Evolutionary conservation across 257 asterid genomes (phyloP).

Genomic region (Nicotiana tomentosiformis): DNA sequence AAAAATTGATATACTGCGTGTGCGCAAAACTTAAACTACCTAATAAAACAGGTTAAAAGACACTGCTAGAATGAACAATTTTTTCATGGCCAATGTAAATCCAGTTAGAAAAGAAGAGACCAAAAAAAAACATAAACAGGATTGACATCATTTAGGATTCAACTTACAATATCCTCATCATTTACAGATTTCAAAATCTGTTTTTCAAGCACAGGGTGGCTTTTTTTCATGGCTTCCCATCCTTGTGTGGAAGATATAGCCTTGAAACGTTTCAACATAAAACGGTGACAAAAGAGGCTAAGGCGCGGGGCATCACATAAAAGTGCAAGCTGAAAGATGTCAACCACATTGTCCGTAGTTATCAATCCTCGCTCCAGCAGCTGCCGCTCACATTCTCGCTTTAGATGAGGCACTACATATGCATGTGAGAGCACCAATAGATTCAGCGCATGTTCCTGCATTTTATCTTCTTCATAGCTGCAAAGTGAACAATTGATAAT

Average conservation of each 20-base stretch:
- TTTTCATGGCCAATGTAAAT: no score
- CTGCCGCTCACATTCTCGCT: constrained; percentile 48
- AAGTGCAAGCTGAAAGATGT: constrained; percentile 71
- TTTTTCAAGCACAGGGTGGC: constrained; percentile 69
- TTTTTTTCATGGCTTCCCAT: constrained; percentile 72
- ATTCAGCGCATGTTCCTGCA: constrained; percentile 53
- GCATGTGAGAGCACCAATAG: constrained; percentile 68
- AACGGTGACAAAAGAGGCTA: constrained; percentile 61
- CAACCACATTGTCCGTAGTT: constrained; percentile 49
- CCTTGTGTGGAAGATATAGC: constrained; percentile 58
- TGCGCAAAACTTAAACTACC: not conserved
- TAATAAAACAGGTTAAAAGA: not conserved
- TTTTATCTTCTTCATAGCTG: constrained; percentile 60
- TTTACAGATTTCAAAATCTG: constrained; percentile 39
- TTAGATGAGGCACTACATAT: constrained; percentile 51
- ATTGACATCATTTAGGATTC: not conserved
- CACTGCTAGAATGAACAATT: not conserved
- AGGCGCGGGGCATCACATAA: constrained; percentile 74
- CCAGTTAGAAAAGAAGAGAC: no score
- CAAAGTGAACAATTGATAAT: not conserved
- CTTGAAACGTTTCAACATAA: constrained; percentile 48
- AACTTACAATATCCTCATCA: constrained; percentile 49
- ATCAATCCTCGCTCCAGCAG: constrained; percentile 35
- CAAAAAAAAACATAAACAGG: not conserved
- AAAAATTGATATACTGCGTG: not conserved